Percentiles rank a stretch among this genome's conserved stretches.
phyloP scores from a whole-genome alignment of 441 rosid genomes.

The Pelargonium cotyledonis region DNA sequence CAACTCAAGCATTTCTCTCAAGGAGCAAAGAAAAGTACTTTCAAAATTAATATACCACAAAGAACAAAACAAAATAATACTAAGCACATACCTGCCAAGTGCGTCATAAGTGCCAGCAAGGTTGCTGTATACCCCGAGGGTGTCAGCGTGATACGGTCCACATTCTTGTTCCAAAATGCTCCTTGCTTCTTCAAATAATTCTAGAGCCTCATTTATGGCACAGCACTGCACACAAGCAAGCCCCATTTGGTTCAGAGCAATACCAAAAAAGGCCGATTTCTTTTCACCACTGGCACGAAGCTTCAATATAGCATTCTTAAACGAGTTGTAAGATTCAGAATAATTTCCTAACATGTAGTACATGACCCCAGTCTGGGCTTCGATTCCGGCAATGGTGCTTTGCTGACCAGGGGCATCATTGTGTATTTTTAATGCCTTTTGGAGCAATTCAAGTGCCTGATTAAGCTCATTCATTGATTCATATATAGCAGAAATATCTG shows the following conservation, averaged over 20 bases:
- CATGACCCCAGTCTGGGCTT: conserved; percentile 87
- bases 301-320: conserved; percentile 58
- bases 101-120: conserved; percentile 96
- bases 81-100: conserved; percentile 65
- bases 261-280: conserved; percentile 71
- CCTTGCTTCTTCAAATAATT: conserved; percentile 80
- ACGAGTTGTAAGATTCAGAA: conserved; percentile 53
- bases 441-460: conserved; percentile 56
- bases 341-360: conserved; percentile 74
- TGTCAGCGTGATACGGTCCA: conserved; percentile 85
- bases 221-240: conserved; percentile 72
- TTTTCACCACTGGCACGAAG: conserved; percentile 78
- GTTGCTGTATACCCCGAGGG: conserved; percentile 81
- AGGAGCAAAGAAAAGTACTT: too few species aligned
- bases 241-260: conserved; percentile 85
- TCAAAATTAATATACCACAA: too few species aligned
- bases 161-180: conserved; percentile 63
- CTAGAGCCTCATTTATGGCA: conserved; percentile 70
- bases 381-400: conserved; percentile 79
- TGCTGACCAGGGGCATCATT: conserved; percentile 66
- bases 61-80: too few species aligned
- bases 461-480: conserved; percentile 78
- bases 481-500: conserved; percentile 70
- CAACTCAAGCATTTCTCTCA: too few species aligned
- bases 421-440: conserved; percentile 55